Conservation (phyloP, 257 asterid genomes). For the Anisodus acutangulus region DNA sequence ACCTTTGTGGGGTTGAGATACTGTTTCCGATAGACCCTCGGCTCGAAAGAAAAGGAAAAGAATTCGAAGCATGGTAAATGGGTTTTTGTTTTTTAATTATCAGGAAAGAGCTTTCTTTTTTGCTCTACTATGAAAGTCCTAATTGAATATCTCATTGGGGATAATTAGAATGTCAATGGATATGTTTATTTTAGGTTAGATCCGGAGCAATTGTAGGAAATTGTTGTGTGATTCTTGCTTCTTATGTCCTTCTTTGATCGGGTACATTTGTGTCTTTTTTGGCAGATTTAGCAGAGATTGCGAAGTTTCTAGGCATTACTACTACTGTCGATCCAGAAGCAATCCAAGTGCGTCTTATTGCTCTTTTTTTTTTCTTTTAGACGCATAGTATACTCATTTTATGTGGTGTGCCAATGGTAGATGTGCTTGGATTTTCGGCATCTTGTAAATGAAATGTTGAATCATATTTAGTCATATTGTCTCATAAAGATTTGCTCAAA, state of each 20-base stretch:
- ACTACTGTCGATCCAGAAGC: slow-evolving; percentile 87
- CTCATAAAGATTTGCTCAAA: not conserved
- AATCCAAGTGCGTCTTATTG: slow-evolving; percentile 74
- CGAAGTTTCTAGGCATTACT: slow-evolving; percentile 93
- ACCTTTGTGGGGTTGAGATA: too few species aligned
- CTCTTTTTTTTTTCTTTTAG: not conserved
- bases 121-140: not conserved
- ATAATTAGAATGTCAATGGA: not conserved
- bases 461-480: slow-evolving; percentile 8
- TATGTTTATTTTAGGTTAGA: not conserved
- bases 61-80: not conserved
- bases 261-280: slow-evolving; percentile 25
- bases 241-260: slow-evolving; percentile 9
- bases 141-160: not conserved
- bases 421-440: not conserved
- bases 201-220: not conserved
- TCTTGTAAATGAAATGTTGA: not conserved
- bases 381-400: not conserved
- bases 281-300: slow-evolving; percentile 97
- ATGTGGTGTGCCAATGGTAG: not conserved
- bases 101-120: not conserved
- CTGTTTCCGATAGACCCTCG: too few species aligned
- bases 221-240: not conserved
- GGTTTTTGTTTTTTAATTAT: not conserved
- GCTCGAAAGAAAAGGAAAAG: too few species aligned